Conservation (phyloP, 2,329 filamentous ascomycete species). For the Trichoderma aggressivum region DNA sequence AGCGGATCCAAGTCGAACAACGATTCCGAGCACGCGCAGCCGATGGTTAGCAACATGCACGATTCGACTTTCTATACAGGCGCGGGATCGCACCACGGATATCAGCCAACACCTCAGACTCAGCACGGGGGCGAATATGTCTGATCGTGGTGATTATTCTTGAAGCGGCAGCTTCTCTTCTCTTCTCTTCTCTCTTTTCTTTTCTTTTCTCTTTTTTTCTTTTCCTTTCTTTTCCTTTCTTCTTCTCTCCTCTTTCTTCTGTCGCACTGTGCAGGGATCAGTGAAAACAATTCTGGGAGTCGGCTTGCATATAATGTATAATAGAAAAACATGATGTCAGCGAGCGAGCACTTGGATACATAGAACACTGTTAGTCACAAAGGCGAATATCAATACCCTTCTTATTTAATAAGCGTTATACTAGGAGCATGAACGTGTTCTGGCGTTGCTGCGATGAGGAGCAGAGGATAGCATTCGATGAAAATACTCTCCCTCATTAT, state of each 20-base stretch:
- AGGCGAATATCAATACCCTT: neutral
- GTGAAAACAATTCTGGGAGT: neutral
- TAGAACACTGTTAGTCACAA: neutral
- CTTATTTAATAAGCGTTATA: neutral
- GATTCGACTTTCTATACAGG: neutral
- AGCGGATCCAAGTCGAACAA: neutral
- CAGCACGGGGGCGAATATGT: neutral
- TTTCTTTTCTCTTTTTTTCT: no score
- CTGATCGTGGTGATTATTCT: neutral
- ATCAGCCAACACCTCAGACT: neutral
- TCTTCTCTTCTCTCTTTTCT: neutral
- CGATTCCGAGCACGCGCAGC: neutral
- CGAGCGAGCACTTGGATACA: neutral
- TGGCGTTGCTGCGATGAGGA: neutral
- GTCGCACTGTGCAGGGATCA: neutral
- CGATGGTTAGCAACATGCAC: neutral
- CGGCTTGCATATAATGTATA: neutral
- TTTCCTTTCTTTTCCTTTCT: no score
- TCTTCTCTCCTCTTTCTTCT: neutral
- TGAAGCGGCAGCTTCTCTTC: neutral
- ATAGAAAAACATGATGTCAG: neutral
- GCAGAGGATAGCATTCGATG: no score
- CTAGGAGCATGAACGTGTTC: neutral
- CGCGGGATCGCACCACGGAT: neutral
- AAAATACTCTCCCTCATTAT: neutral